Conservation (phyloP, 1,139 yeast species). For the Debaryomyces psychrophilus region DNA sequence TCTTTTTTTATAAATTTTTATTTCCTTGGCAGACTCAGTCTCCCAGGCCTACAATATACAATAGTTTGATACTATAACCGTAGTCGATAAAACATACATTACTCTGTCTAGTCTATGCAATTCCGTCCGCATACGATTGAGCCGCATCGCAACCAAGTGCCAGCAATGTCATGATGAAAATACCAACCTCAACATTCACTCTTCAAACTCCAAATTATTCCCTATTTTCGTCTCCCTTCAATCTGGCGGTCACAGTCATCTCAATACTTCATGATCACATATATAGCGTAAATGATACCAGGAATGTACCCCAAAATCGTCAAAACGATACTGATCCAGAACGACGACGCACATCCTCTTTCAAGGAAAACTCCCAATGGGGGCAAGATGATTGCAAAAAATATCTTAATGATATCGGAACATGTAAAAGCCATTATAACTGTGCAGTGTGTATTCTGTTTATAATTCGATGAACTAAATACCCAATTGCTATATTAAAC, state of each 20-base stretch:
- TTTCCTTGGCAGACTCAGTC: background rate
- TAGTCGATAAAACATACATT: background rate
- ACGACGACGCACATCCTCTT: constrained; percentile 59
- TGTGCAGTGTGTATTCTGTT: background rate
- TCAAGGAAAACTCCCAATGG: constrained; percentile 78
- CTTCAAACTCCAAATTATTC: background rate
- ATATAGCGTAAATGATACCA: constrained; percentile 67
- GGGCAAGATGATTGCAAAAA: constrained; percentile 66
- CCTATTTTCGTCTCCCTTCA: background rate
- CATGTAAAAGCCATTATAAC: constrained; percentile 52
- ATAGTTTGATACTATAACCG: background rate
- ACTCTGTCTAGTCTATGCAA: background rate
- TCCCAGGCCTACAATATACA: constrained; percentile 2
- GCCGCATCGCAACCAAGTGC: background rate
- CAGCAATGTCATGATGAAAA: background rate
- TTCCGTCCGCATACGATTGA: background rate
- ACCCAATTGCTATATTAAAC: constrained; percentile 1
- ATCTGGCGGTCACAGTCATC: background rate
- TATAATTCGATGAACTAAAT: background rate
- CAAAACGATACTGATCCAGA: constrained; percentile 62
- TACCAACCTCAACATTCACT: background rate
- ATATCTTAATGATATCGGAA: constrained; percentile 61
- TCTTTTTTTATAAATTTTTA: constrained; percentile 1
- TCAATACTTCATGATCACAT: constrained; percentile 50
- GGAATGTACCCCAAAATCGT: constrained; percentile 68